Conservation (phyloP, 768 basidiomycete genomes). For the Mycena albidolilacea region DNA sequence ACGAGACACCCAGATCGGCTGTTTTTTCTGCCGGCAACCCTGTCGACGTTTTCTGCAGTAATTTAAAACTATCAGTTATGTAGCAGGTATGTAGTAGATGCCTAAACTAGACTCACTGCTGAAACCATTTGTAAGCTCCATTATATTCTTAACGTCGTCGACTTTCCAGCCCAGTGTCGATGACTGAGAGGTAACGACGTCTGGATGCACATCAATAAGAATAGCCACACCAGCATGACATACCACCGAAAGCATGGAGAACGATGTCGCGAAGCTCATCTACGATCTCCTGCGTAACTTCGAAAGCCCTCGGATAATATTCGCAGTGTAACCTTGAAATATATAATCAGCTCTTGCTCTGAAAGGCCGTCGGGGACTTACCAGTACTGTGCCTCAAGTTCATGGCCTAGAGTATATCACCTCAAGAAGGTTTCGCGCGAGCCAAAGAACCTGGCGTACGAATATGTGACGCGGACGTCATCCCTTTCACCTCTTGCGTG, state of each 20-base stretch:
- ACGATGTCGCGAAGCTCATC: slow-evolving; percentile 56
- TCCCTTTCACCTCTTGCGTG: slow-evolving; percentile 53
- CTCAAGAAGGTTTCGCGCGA: not conserved
- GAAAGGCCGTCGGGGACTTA: slow-evolving; percentile 30
- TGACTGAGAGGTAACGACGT: slow-evolving; percentile 55
- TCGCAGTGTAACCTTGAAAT: slow-evolving; percentile 52
- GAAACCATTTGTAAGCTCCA: slow-evolving; percentile 52
- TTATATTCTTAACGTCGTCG: slow-evolving; percentile 55
- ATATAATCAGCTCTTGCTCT: not conserved
- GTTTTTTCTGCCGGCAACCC: slow-evolving; percentile 4
- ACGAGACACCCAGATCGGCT: slow-evolving; percentile 42
- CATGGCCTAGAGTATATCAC: slow-evolving; percentile 48
- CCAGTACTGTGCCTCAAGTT: slow-evolving; percentile 62
- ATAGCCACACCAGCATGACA: not conserved
- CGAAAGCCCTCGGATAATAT: slow-evolving; percentile 50
- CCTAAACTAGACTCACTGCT: slow-evolving; percentile 27
- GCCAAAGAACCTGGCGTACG: slow-evolving; percentile 48
- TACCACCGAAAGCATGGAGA: slow-evolving; percentile 51
- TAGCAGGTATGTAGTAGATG: not conserved
- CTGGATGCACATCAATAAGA: slow-evolving; percentile 41
- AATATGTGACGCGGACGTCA: slow-evolving; percentile 54
- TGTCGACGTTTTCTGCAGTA: slow-evolving; percentile 27
- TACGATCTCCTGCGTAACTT: slow-evolving; percentile 45
- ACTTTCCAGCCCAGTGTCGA: slow-evolving; percentile 49
- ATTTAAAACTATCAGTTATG: not conserved